Evolutionary conservation across 1,284 basidiomycete genomes (phyloP).

Genomic region (Malassezia sympodialis): DNA sequence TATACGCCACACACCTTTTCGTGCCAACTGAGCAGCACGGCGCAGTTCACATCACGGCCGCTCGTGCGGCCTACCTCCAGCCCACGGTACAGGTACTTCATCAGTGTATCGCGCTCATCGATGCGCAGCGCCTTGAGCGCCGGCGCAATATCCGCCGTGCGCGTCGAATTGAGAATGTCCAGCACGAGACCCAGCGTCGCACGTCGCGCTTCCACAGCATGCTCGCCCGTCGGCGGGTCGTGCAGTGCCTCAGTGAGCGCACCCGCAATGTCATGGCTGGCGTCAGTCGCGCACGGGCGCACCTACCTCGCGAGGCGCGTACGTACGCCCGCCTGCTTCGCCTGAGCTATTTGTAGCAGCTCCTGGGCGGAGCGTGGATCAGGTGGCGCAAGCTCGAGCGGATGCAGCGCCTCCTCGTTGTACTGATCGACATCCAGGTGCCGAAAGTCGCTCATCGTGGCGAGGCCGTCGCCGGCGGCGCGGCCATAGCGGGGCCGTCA

Average conservation of each 20-base stretch:
- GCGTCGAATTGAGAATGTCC: conserved; percentile 87
- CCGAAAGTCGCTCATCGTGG: conserved; percentile 56
- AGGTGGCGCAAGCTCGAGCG: conserved; percentile 67
- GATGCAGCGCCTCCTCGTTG: conserved; percentile 79
- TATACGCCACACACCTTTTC: conserved; percentile 63
- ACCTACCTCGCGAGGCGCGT: conserved; percentile 50
- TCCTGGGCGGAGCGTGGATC: conserved; percentile 70
- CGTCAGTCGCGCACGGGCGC: neutral
- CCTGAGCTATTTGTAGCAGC: conserved; percentile 64
- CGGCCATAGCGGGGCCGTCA: neutral
- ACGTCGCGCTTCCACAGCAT: conserved; percentile 29
- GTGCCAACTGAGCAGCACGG: conserved; percentile 85
- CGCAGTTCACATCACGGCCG: conserved; percentile 48
- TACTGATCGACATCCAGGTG: conserved; percentile 89
- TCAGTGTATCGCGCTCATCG: conserved; percentile 79
- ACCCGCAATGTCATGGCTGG: conserved; percentile 30
- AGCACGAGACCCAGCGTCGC: conserved; percentile 73
- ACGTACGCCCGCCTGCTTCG: conserved; percentile 64
- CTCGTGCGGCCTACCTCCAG: conserved; percentile 60
- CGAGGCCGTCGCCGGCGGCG: neutral
- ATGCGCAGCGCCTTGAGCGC: conserved; percentile 66
- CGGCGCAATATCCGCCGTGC: conserved; percentile 71
- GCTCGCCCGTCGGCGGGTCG: conserved; percentile 36
- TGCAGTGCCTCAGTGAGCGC: conserved; percentile 31
- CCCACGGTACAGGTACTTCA: conserved; percentile 98